Evolutionary conservation across 441 rosid genomes (phyloP), one percentile per base, ranked within the genome.

Genomic region (Jatropha podagrica): DNA sequence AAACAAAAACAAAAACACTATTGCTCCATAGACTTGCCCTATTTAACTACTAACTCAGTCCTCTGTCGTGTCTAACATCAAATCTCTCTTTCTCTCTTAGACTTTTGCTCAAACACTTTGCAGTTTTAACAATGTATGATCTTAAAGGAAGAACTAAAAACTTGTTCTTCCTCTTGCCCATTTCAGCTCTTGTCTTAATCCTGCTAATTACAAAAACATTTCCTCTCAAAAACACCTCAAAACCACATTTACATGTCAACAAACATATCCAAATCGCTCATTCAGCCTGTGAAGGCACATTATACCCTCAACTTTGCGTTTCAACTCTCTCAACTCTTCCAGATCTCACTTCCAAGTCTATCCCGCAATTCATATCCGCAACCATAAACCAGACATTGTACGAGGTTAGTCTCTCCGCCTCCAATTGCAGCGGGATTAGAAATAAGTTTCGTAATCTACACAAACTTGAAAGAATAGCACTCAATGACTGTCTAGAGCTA

Each of bases 401-500:
- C 42, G 90, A 89, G 68, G 84, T 88, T 51, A 78, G 72, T 52
- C 69, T 79, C 75, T 86, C 91, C 73, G 71, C 82, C 55, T 44
- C 86, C 23, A 85, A 80, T 83, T 87, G 91, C 88, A 74, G 85
- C 59, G 7, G 66, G 69, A 81, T 92, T 70, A 74, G 68, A 65
- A 71, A 48, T 62, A 77, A 61, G 56, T 73, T 78, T 32, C 41
- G 49, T 54, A 73, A 61, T 63, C 80, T 85, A 18, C 74, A 78
- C 46, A 79, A 68, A 4, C 85, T 78, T 4, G 88, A 91, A 68
- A 78, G 77, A 56, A 74, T 78, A 4, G 97, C 97, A 26, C 85
- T 91, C 15, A 86, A 84, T 23, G 98, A 93, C 76, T 93, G 98
- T 76, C 77, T 90, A 37, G 90, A 89, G 81, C 91, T 90, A 63